A percentile compares a stretch with the other conserved stretches of the same genome.
Evolutionary conservation across 2,329 filamentous ascomycete species (phyloP).

Genomic region (Chaetomium sp.): DNA sequence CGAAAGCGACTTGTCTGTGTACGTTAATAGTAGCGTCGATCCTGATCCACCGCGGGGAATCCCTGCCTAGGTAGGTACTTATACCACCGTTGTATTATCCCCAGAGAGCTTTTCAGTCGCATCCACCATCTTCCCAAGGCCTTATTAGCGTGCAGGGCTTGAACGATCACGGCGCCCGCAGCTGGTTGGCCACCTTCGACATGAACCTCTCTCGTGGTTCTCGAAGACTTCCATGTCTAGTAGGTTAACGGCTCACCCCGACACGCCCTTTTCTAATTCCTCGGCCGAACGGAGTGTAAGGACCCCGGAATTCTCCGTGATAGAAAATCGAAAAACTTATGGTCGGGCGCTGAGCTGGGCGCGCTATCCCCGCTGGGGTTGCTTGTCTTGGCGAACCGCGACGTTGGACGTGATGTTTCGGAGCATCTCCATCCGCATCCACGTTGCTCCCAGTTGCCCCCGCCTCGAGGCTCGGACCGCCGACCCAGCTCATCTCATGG

Average conservation of each 20-base stretch:
- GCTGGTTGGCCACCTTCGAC: neutral
- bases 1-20: no score
- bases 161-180: neutral
- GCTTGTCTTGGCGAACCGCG: conserved; percentile 22
- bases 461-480: conserved; percentile 16
- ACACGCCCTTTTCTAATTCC: neutral
- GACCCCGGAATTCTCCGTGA: neutral
- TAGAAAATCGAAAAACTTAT: neutral
- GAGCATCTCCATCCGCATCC: conserved; percentile 28
- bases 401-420: conserved; percentile 18
- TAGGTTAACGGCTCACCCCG: neutral
- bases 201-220: neutral
- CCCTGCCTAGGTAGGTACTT: no score
- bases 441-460: neutral
- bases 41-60: neutral
- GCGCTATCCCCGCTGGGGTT: neutral
- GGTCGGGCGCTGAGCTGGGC: no score
- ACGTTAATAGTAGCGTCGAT: no score
- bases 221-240: neutral
- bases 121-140: neutral
- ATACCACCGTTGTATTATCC: neutral
- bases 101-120: no score
- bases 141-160: neutral
- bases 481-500: no score
- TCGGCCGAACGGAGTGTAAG: neutral